Percentiles rank a stretch among this genome's conserved stretches.
Evolutionary conservation across 2,329 filamentous ascomycete genomes (phyloP).

Genomic region (Penicillium occitanis): DNA sequence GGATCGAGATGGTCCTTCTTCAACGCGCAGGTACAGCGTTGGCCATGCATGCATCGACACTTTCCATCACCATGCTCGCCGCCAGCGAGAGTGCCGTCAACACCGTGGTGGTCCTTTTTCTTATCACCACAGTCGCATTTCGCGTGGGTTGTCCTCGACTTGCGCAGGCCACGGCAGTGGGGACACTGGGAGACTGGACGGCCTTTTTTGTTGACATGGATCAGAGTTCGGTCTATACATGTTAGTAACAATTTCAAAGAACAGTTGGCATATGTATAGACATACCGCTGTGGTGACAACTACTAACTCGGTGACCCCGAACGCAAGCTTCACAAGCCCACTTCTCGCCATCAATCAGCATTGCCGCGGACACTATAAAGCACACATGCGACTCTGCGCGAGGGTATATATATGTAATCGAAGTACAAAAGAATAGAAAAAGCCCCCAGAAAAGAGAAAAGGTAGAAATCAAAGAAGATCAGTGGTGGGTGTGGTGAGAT

Average conservation of each 20-base stretch:
- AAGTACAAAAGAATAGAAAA: slow-evolving; percentile 2
- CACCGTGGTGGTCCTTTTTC: slow-evolving; percentile 53
- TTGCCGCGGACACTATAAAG: slow-evolving; percentile 46
- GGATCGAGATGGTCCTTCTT: slow-evolving; percentile 59
- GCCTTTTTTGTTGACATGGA: slow-evolving; percentile 96
- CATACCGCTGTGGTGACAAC: slow-evolving; percentile 93
- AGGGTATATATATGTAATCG: slow-evolving; percentile 23
- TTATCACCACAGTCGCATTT: slow-evolving; percentile 98
- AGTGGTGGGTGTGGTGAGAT: neutral
- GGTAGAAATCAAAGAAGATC: slow-evolving; percentile 15
- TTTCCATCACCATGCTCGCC: slow-evolving; percentile 39
- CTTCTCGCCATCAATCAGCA: slow-evolving; percentile 94
- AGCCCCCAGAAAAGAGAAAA: slow-evolving; percentile 7
- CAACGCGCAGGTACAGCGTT: slow-evolving; percentile 60
- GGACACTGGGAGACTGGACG: slow-evolving; percentile 96
- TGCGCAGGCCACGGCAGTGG: slow-evolving; percentile 93
- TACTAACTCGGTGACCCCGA: slow-evolving; percentile 97
- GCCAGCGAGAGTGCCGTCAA: slow-evolving; percentile 30
- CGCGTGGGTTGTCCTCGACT: slow-evolving; percentile 89
- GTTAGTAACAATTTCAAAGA: neutral
- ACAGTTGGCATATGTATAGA: slow-evolving; percentile 30
- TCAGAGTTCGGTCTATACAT: slow-evolving; percentile 63
- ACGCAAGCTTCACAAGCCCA: slow-evolving; percentile 98
- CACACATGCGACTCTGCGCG: slow-evolving; percentile 44
- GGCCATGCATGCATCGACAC: slow-evolving; percentile 57